Evolutionary conservation across 225 moss, liverwort and hornwort genomes (phyloP), one percentile per base, ranked within the genome.

Genomic region (Marchantia polymorpha): DNA sequence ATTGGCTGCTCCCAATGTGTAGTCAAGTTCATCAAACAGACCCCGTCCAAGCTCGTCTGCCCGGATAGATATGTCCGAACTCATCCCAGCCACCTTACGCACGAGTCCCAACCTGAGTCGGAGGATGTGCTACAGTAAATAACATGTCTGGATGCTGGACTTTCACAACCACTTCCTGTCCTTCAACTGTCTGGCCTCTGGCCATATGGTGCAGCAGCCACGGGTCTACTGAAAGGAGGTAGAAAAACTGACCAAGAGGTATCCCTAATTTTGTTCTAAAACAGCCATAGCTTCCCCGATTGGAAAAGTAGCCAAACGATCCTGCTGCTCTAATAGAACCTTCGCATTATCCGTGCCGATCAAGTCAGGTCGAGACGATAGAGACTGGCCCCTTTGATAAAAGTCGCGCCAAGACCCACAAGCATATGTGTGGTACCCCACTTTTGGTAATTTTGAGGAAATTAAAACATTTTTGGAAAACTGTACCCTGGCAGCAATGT

Each of bases 341-440:
- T 93, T 99, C 0, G 97, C 93, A 5, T 90, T 99, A 79, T 91
- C 89, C 56, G 85, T 83, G 71, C 97, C 97, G 74, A 99, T 95
- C 78, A 99, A 58, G 85, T 99, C 97, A 64, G 97, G 97, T 81
- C 97, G 91, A 51, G 95, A 76, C 79, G 97, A 99, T 70, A 99
- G 89, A 39, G 97, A 99, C 86, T 99, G 97, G 95, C 97, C 85
- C 92, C 97, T 99, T n/a, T n/a, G n/a, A n/a, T n/a, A n/a, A n/a
- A n/a, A n/a, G n/a, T n/a, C n/a, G n/a, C n/a, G n/a, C n/a, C n/a
- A n/a, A n/a, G n/a, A n/a, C n/a, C n/a, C n/a, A n/a, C n/a, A n/a
- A n/a, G n/a, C n/a, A n/a, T n/a, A n/a, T n/a, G n/a, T n/a, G n/a
- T n/a, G n/a, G n/a, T n/a, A n/a, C n/a, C n/a, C n/a, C n/a, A n/a